These are phyloP conservation scores for Metschnikowia similis DNA, from an alignment of 805 yeast genomes.

Conservation along the genomic window DNA sequence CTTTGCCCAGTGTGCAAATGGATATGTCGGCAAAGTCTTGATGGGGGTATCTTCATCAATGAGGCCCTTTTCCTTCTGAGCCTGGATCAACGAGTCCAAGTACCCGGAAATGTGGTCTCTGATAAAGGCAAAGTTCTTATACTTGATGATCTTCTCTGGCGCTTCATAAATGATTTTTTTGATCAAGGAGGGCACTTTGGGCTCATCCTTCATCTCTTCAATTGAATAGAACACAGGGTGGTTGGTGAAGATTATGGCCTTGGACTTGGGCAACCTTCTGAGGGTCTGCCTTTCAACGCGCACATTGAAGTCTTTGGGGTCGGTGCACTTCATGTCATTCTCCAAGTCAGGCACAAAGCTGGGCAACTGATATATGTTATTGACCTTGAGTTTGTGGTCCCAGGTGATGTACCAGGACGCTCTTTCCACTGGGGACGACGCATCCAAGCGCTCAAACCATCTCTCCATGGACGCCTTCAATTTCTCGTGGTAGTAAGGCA, in stretches of 20 bases:
- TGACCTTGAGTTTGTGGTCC: constrained; percentile 60
- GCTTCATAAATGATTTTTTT: constrained; percentile 62
- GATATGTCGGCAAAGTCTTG: constrained; percentile 56
- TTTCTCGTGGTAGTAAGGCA: constrained; percentile 66
- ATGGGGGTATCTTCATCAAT: constrained; percentile 53
- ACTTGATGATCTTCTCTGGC: constrained; percentile 60
- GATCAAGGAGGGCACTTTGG: constrained; percentile 71
- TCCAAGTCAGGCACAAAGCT: constrained; percentile 35
- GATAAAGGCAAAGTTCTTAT: constrained; percentile 56
- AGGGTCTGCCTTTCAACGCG: constrained; percentile 73
- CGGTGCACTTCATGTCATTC: constrained; percentile 28
- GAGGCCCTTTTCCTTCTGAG: constrained; percentile 55
- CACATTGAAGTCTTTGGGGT: constrained; percentile 56
- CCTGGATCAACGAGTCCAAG: constrained; percentile 51
- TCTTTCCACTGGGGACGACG: constrained; percentile 62
- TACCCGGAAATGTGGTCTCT: constrained; percentile 59
- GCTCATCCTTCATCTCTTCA: constrained; percentile 76
- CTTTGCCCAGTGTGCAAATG: constrained; percentile 56
- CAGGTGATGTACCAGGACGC: constrained; percentile 74
- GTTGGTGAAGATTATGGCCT: constrained; percentile 68
- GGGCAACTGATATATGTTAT: constrained; percentile 54
- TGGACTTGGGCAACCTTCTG: constrained; percentile 58
- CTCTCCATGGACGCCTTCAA: constrained; percentile 67
- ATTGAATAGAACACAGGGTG: constrained; percentile 76
- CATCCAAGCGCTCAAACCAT: constrained; percentile 62